A percentile compares a stretch with the other conserved stretches of the same genome.
These are phyloP conservation scores for Saccharomycopsis sp. DNA, from an alignment of 805 yeast genomes.

Conservation along the genomic window DNA sequence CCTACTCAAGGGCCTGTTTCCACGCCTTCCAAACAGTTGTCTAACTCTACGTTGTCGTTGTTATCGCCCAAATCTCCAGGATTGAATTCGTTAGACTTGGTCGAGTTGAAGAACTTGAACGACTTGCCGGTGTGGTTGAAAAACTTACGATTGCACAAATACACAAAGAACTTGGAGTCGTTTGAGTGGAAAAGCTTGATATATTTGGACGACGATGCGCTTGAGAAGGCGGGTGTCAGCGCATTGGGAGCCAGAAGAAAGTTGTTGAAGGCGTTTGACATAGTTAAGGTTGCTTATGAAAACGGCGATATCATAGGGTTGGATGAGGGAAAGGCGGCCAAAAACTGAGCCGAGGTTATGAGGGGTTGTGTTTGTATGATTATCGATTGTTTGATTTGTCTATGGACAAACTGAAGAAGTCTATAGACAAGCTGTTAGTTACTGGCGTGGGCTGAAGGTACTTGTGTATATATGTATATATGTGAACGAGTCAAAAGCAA, in stretches of 20 bases:
- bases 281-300: conserved; percentile 56
- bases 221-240: conserved; percentile 76
- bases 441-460: no score
- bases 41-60: conserved; percentile 12
- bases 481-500: no score
- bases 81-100: conserved; percentile 44
- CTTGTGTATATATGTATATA: no score
- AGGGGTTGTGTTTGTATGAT: no score
- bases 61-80: conserved; percentile 35
- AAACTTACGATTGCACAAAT: conserved; percentile 83
- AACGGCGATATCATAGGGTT: conserved; percentile 25
- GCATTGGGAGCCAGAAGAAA: conserved; percentile 96
- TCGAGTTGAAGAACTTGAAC: conserved; percentile 47
- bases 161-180: conserved; percentile 74
- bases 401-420: no score
- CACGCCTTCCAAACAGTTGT: conserved; percentile 15
- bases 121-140: conserved; percentile 93
- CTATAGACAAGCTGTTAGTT: no score
- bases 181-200: conserved; percentile 76
- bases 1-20: conserved; percentile 2
- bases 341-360: no score
- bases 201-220: conserved; percentile 56
- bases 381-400: no score
- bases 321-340: conserved; percentile 3
- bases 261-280: conserved; percentile 83